phyloP scores from a whole-genome alignment of 805 yeast genomes.

The Schwanniomyces sp. region DNA sequence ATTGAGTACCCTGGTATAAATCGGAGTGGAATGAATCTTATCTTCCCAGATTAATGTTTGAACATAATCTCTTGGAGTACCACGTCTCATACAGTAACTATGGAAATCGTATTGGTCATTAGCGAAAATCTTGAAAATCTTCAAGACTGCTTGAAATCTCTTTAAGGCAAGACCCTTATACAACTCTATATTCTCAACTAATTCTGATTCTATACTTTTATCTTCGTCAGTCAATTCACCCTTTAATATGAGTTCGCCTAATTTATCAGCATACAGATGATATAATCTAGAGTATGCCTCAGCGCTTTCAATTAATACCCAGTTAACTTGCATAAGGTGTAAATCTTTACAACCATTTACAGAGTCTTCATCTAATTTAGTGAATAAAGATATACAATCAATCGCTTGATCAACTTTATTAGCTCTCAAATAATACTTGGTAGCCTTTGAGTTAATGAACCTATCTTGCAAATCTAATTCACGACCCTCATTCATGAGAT shows the following conservation, averaged over 20 bases:
- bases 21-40: conserved; percentile 63
- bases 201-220: conserved; percentile 19
- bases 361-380: conserved; percentile 72
- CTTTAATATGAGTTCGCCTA: conserved; percentile 9
- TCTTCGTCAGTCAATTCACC: conserved; percentile 24
- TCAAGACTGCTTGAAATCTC: conserved; percentile 65
- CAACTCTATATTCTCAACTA: conserved; percentile 44
- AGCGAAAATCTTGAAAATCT: conserved; percentile 67
- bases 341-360: conserved; percentile 85
- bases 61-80: conserved; percentile 82
- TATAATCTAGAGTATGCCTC: conserved; percentile 73
- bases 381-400: conserved; percentile 72
- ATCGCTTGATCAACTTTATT: conserved; percentile 73
- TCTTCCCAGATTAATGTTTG: conserved; percentile 85
- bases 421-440: conserved; percentile 79
- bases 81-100: conserved; percentile 84
- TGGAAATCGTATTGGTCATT: conserved; percentile 95
- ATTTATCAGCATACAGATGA: conserved; percentile 19
- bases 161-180: conserved; percentile 75
- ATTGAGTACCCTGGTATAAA: conserved; percentile 65
- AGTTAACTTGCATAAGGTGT: conserved; percentile 85
- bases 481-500: conserved; percentile 68
- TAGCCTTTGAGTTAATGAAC: conserved; percentile 84
- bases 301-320: conserved; percentile 85
- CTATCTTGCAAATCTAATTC: conserved; percentile 83